Evolutionary conservation across 805 yeast species (phyloP).

Genomic region (Pichia californica): DNA sequence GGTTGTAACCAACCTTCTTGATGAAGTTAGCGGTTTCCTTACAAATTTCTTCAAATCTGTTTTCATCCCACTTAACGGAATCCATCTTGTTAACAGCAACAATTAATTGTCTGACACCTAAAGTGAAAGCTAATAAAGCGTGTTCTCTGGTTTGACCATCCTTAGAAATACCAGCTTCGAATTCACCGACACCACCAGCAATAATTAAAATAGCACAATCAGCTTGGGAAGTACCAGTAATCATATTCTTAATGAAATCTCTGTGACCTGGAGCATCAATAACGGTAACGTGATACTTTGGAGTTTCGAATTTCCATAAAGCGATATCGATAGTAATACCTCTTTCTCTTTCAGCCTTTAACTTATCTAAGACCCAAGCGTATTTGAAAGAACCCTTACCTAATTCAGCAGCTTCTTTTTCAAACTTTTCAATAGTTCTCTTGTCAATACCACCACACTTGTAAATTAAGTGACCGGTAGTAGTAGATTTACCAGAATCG

Average conservation of each 20-base stretch:
- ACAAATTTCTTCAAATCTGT: conserved; percentile 70
- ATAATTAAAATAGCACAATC: conserved; percentile 87
- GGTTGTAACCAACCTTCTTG: conserved; percentile 82
- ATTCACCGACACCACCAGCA: conserved; percentile 91
- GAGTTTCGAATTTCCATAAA: conserved; percentile 89
- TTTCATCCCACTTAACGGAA: conserved; percentile 82
- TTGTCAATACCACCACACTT: conserved; percentile 99
- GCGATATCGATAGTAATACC: conserved; percentile 96
- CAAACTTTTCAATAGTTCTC: conserved; percentile 98
- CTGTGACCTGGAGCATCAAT: conserved; percentile 96
- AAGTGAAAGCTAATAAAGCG: conserved; percentile 84
- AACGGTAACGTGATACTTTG: conserved; percentile 82
- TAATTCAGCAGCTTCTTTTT: conserved; percentile 95
- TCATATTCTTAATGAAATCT: conserved; percentile 95
- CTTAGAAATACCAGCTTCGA: conserved; percentile 92
- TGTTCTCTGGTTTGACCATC: conserved; percentile 96
- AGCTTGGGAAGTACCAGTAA: conserved; percentile 92
- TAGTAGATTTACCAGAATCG: conserved; percentile 98
- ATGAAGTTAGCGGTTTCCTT: conserved; percentile 75
- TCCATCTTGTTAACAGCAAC: conserved; percentile 95
- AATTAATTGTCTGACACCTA: conserved; percentile 81
- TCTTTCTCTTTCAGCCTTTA: conserved; percentile 94
- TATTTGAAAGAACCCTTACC: conserved; percentile 97
- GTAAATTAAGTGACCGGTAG: conserved; percentile 98
- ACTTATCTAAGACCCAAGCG: conserved; percentile 96